phyloP scores from a whole-genome alignment of 768 basidiomycete genomes.

The Botryobasidium botryosum region DNA sequence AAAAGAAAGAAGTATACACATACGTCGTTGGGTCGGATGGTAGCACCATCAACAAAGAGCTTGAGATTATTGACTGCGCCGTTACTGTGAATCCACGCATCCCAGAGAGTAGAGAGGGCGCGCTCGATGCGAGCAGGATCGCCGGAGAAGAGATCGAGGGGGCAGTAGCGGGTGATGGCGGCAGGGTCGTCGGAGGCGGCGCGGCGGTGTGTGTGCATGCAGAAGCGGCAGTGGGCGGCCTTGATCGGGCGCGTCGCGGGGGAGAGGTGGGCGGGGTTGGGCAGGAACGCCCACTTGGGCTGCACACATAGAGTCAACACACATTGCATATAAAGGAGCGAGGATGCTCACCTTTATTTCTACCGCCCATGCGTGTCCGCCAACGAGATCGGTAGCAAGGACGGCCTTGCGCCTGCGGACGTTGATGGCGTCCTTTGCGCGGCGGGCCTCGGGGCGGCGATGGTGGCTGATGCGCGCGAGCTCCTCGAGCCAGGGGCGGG shows the following conservation, averaged over 20 bases:
- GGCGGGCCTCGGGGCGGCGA: slow-evolving; percentile 40
- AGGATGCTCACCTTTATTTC: slow-evolving; percentile 74
- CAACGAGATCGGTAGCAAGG: slow-evolving; percentile 67
- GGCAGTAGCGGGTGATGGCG: slow-evolving; percentile 46
- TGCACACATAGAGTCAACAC: slow-evolving; percentile 21
- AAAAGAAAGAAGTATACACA: slow-evolving; percentile 1
- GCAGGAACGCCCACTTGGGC: slow-evolving; percentile 98
- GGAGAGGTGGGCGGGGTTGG: slow-evolving; percentile 43
- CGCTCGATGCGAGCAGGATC: slow-evolving; percentile 39
- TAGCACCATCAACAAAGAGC: slow-evolving; percentile 52
- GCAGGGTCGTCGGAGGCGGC: slow-evolving; percentile 20
- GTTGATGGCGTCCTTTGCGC: slow-evolving; percentile 42
- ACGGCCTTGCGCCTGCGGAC: slow-evolving; percentile 35
- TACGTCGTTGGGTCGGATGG: slow-evolving; percentile 42
- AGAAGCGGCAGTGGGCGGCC: slow-evolving; percentile 66
- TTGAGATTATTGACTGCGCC: slow-evolving; percentile 68
- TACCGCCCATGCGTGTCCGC: slow-evolving; percentile 41
- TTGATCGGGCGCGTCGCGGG: slow-evolving; percentile 40
- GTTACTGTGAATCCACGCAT: slow-evolving; percentile 44
- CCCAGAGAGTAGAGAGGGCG: slow-evolving; percentile 57
- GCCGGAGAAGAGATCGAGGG: slow-evolving; percentile 76
- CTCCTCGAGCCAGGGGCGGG: slow-evolving; percentile 39
- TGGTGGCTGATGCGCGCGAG: slow-evolving; percentile 32
- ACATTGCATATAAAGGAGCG: neutral
- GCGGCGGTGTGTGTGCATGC: slow-evolving; percentile 55